Percentiles rank a stretch among this genome's conserved stretches.
Conservation (phyloP, 768 basidiomycete species). For the Panellus pusillus region DNA sequence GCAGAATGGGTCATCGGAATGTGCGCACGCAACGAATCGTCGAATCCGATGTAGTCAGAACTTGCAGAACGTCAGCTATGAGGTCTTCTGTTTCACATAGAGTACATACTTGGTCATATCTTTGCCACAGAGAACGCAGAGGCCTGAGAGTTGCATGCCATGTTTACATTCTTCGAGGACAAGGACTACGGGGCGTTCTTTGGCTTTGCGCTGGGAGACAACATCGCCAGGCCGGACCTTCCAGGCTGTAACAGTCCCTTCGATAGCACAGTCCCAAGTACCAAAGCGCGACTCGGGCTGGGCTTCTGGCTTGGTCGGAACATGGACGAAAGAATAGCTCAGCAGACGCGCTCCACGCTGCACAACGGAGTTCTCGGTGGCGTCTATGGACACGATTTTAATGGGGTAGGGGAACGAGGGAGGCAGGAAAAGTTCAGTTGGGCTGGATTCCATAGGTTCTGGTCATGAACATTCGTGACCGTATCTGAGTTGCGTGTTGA, state of each 20-base stretch:
- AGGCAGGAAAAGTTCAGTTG: slow-evolving; percentile 79
- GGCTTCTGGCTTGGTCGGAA: slow-evolving; percentile 43
- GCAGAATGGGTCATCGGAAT: slow-evolving; percentile 96
- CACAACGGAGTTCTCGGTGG: slow-evolving; percentile 44
- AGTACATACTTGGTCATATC: slow-evolving; percentile 83
- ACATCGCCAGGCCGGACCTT: slow-evolving; percentile 63
- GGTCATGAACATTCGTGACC: slow-evolving; percentile 23
- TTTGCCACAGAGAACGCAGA: slow-evolving; percentile 94
- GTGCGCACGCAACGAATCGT: slow-evolving; percentile 80
- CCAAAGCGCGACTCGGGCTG: slow-evolving; percentile 74
- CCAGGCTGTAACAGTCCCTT: slow-evolving; percentile 79
- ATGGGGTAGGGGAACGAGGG: slow-evolving; percentile 83
- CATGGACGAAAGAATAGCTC: slow-evolving; percentile 78
- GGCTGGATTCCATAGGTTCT: slow-evolving; percentile 44
- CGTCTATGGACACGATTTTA: slow-evolving; percentile 71
- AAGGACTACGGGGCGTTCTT: slow-evolving; percentile 58
- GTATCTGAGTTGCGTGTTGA: slow-evolving; percentile 13
- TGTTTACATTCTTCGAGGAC: slow-evolving; percentile 95
- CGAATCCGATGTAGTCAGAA: slow-evolving; percentile 85
- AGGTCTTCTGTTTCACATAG: neutral
- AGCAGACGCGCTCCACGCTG: slow-evolving; percentile 76
- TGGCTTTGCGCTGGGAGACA: slow-evolving; percentile 58
- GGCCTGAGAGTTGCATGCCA: slow-evolving; percentile 86
- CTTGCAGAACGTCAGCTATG: slow-evolving; percentile 33
- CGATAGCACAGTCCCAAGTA: slow-evolving; percentile 87